These are phyloP conservation scores for Neurospora sp. DNA, from an alignment of 495 filamentous ascomycete genomes.

Conservation along the genomic window DNA sequence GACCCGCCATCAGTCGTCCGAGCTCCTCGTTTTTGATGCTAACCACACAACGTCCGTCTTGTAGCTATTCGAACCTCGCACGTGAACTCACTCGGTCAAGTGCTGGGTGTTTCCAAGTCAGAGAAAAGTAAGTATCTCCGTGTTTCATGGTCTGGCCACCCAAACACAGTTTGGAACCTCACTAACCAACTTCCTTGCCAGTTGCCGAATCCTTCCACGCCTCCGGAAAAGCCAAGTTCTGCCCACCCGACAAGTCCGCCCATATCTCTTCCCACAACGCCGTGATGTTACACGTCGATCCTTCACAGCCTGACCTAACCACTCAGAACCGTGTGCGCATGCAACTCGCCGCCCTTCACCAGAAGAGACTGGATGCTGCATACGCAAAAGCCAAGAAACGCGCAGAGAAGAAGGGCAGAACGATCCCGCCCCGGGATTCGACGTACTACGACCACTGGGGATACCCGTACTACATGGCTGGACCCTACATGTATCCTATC, in stretches of 20 bases:
- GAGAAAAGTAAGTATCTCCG: constrained; percentile 27
- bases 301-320: constrained; percentile 36
- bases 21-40: not conserved
- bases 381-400: constrained; percentile 54
- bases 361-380: constrained; percentile 44
- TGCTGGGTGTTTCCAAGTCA: constrained; percentile 32
- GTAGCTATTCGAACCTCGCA: constrained; percentile 54
- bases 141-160: not conserved
- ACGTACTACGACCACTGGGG: constrained; percentile 44
- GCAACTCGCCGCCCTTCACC: constrained; percentile 34
- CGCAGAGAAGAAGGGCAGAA: constrained; percentile 48
- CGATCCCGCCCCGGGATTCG: constrained; percentile 37
- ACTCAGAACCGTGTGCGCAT: constrained; percentile 39
- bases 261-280: constrained; percentile 69
- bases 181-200: constrained; percentile 20
- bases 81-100: constrained; percentile 32
- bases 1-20: not conserved
- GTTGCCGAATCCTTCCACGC: constrained; percentile 44
- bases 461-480: constrained; percentile 35
- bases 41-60: not conserved
- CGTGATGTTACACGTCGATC: constrained; percentile 21
- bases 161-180: not conserved
- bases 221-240: constrained; percentile 43
- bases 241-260: constrained; percentile 47
- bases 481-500: constrained; percentile 25